Base-by-base conservation (phyloP, 73 alveolate genomes). In the Breviolum minutum region DNA sequence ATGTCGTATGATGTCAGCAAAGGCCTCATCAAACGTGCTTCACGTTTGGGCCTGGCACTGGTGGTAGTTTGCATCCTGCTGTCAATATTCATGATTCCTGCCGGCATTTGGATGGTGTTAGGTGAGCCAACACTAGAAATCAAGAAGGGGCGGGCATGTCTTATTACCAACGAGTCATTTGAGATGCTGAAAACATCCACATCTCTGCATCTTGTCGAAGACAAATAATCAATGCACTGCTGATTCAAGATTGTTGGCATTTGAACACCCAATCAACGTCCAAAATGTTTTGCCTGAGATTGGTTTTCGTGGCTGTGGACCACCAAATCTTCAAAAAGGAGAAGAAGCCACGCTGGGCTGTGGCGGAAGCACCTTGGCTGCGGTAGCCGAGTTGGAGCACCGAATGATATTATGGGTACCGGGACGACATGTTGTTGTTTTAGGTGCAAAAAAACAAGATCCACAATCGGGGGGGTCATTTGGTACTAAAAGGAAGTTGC, bases 321-420 rank as follows among this genome's bases (percentile, higher is more conserved):
- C 86, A 77, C 22, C 86, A 77, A 77, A 62, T 77, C 62, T 77
- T n/a, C 86, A 16, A 29, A 11, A 77, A 77, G 86, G 62, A 77
- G 12, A n/a, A 29, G 86, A 77, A 77, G 32, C 86, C 86, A 8
- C 86, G 86, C 86, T 77, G 86, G 86, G 86, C 86, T 11, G 86
- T 77, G 12, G 8, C 86, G 32, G 86, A 60, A 9, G 86, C 86
- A 29, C 16, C 86, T 77, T n/a, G 86, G 62, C 61, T 0, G 24
- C 81, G n/a, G n/a, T n/a, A 71, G 10, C 81, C n/a, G 26, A 71
- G 40, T 71, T 71, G 81, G 13, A 71, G 2, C 81, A 13, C 13
- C n/a, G n/a, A n/a, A n/a, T n/a, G n/a, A n/a, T n/a, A n/a, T n/a
- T n/a, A n/a, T n/a, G n/a, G n/a, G n/a, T n/a, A n/a, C n/a, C n/a